A percentile compares a stretch with the other conserved stretches of the same genome.
These are phyloP conservation scores for Ballota nigra DNA, from an alignment of 257 asterid species.

Conservation along the genomic window DNA sequence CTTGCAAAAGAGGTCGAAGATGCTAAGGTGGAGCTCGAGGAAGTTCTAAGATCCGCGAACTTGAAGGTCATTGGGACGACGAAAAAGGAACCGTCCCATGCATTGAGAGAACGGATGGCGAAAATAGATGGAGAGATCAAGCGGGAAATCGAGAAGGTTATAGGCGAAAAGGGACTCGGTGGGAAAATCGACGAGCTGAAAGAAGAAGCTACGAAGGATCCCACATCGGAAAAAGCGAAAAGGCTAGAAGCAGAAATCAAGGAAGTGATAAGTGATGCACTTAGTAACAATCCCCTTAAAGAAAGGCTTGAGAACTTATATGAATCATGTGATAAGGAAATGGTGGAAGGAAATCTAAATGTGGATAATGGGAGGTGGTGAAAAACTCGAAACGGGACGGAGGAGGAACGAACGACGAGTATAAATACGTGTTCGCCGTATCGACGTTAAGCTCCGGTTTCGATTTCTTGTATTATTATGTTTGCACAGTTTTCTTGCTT, in stretches of 20 bases:
- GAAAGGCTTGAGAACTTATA: conserved; percentile 41
- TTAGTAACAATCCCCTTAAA: conserved; percentile 37
- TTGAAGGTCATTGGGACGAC: conserved; percentile 36
- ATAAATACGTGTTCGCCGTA: not conserved
- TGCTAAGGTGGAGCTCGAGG: conserved; percentile 33
- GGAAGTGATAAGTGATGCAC: conserved; percentile 38
- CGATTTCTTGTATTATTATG: not conserved
- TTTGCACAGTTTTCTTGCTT: not conserved
- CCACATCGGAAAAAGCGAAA: conserved; percentile 35
- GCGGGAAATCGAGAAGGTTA: conserved; percentile 35
- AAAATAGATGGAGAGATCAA: conserved; percentile 36
- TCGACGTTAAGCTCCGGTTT: not conserved
- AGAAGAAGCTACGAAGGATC: conserved; percentile 33
- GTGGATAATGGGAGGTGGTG: conserved; percentile 38
- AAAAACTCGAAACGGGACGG: not conserved
- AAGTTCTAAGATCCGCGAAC: conserved; percentile 39
- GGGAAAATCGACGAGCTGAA: conserved; percentile 39
- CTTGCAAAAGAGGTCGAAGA: conserved; percentile 29
- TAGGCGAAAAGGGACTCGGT: conserved; percentile 25
- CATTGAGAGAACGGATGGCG: conserved; percentile 33
- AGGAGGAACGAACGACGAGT: not conserved
- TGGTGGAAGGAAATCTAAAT: conserved; percentile 24
- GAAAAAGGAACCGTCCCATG: conserved; percentile 24
- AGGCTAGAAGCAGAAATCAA: conserved; percentile 45
- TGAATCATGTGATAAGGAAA: conserved; percentile 16